Evolutionary conservation across 805 yeast species (phyloP), one percentile per base, ranked within the genome.

Genomic region (Yarrowia sp.): DNA sequence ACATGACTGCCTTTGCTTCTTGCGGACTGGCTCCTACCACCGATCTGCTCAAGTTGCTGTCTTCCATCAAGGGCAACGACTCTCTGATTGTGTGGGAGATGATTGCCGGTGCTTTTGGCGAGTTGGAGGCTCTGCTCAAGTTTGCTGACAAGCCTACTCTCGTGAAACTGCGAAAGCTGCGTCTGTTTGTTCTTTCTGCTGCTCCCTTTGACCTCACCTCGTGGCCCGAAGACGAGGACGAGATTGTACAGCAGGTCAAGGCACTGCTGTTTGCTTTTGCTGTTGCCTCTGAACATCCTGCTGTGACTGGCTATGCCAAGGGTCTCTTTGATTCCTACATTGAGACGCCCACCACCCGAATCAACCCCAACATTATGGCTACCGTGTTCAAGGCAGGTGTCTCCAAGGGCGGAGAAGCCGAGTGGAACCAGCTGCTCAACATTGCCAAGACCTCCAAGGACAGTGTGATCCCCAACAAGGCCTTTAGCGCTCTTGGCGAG

Each of bases 321-420:
- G 72, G 66, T 11, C 76, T 82, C 71, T 89, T 88, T 74, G 79
- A 76, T 6, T 78, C 79, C 41, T 88, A 78, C 71, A 77, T 81
- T 59, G 56, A 44, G 21, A 76, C 78, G 7, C 93, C 95, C 68
- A 89, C 88, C 73, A 80, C 81, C 67, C 75, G 79, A 35, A 80
- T 91, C 68, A 85, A 90, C 74, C 90, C 96, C 65, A 86, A 89
- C 77, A 77, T 90, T 70, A 83, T 89, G 75, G 82, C 81, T 3
- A 71, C 87, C 10, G 84, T 90, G n/a, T 90, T 88, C 76, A 76
- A 75, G 62, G 77, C 85, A 11, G 90, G 83, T 66, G 90, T 92
- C 52, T 81, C 81, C 73, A 73, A 75, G 52, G 96, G 96, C 68
- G 85, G 84, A 65, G 79, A 72, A 28, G 78, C 81, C 59, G 85